Percentiles rank a stretch among this genome's conserved stretches.
Evolutionary conservation across 163 green algal genomes (phyloP).

Genomic region (Coccomyxa subellipsoidea): DNA sequence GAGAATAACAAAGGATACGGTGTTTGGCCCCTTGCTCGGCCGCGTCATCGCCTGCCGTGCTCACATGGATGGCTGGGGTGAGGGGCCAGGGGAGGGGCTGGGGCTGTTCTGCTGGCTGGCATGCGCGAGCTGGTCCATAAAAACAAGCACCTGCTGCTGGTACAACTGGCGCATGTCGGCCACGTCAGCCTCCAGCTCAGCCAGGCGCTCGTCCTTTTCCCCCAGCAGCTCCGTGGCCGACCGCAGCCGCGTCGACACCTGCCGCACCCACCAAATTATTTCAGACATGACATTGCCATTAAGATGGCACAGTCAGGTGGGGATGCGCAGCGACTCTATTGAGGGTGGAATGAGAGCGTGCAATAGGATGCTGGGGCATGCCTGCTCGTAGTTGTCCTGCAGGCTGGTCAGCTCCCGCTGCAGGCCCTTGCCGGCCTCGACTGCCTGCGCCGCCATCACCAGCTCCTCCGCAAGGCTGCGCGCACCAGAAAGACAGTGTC

Average conservation of each 20-base stretch:
- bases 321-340: too few relatives aligned
- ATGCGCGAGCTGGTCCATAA: constrained; percentile 38
- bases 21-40: too few relatives aligned
- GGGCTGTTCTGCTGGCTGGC: not conserved
- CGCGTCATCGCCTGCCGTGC: too few relatives aligned
- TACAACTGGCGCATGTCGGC: constrained; percentile 81
- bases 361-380: constrained; percentile 6
- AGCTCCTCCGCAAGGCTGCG: constrained; percentile 76
- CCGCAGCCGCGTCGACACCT: constrained; percentile 30
- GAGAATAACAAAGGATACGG: too few relatives aligned
- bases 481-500: too few relatives aligned
- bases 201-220: constrained; percentile 81
- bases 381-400: constrained; percentile 21
- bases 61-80: not conserved
- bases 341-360: too few relatives aligned
- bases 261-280: not conserved
- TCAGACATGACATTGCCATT: not conserved
- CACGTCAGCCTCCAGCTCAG: constrained; percentile 84
- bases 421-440: constrained; percentile 31
- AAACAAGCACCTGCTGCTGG: constrained; percentile 77
- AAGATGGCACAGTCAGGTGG: too few relatives aligned
- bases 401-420: constrained; percentile 35
- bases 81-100: not conserved
- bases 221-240: constrained; percentile 63
- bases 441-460: constrained; percentile 49